Conservation (phyloP, 805 yeast genomes). For the Lipomyces oligophaga region DNA sequence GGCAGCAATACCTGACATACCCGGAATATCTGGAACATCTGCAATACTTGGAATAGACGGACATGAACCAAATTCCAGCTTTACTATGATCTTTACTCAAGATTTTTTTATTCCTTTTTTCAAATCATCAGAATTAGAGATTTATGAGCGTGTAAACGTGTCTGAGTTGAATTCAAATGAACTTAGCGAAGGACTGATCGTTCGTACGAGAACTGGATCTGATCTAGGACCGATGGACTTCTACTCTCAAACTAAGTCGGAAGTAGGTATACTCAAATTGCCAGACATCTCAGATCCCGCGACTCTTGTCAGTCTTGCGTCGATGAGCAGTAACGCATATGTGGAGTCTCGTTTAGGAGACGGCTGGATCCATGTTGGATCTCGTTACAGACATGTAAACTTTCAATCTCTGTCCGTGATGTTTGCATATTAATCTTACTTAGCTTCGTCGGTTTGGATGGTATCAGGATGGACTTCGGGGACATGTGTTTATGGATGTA, state of each 20-base stretch:
- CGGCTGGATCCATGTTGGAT: constrained; percentile 78
- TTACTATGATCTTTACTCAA: too few species aligned
- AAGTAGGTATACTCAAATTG: constrained; percentile 34
- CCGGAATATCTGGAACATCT: too few species aligned
- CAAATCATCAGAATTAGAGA: neutral
- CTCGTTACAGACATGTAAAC: neutral
- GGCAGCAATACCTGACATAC: too few species aligned
- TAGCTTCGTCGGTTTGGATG: constrained; percentile 80
- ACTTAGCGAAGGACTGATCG: neutral
- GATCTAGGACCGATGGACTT: too few species aligned
- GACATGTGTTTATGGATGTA: constrained; percentile 75
- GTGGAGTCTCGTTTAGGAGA: constrained; percentile 71
- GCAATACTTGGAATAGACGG: too few species aligned
- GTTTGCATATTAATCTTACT: neutral
- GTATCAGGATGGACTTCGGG: constrained; percentile 80
- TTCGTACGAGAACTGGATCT: neutral
- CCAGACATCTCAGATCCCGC: constrained; percentile 75
- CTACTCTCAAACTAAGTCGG: neutral
- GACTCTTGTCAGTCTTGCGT: constrained; percentile 70
- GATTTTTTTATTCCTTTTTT: neutral
- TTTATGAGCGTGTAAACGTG: neutral
- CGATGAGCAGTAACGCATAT: constrained; percentile 88
- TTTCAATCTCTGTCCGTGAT: neutral
- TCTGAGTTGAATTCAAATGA: neutral
- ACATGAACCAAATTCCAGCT: too few species aligned